Percentiles rank a stretch among this genome's conserved stretches.
These are phyloP conservation scores for Candida orba DNA, from an alignment of 805 yeast species.

Conservation along the genomic window DNA sequence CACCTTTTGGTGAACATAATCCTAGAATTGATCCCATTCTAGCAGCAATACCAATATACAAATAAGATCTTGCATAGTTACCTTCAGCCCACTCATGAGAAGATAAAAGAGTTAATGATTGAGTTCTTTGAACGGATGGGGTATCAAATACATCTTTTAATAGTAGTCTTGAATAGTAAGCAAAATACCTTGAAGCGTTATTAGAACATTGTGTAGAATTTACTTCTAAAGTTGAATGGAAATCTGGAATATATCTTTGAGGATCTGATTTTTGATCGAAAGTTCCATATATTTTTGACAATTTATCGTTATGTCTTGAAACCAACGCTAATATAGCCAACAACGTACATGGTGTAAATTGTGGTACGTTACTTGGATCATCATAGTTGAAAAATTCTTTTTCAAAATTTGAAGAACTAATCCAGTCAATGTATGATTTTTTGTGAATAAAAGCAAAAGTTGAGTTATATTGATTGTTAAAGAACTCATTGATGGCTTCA, in stretches of 20 bases:
- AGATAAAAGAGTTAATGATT: conserved; percentile 30
- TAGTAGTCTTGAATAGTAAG: conserved; percentile 30
- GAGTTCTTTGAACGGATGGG: conserved; percentile 32
- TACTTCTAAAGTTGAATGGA: background rate
- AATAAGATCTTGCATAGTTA: conserved; percentile 29
- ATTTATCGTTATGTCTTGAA: conserved; percentile 27
- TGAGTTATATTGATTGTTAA: conserved; percentile 8
- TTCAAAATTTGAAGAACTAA: conserved; percentile 6
- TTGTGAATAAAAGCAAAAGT: conserved; percentile 9
- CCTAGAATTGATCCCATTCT: conserved; percentile 33
- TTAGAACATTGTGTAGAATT: conserved; percentile 17
- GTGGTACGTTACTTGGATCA: conserved; percentile 11
- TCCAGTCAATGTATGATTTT: conserved; percentile 8
- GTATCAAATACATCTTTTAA: conserved; percentile 31
- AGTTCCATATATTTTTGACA: conserved; percentile 27
- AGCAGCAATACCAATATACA: conserved; percentile 35
- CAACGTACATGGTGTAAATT: conserved; percentile 15
- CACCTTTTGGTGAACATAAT: conserved; percentile 20
- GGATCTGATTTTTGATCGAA: conserved; percentile 27
- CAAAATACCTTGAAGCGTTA: conserved; percentile 32
- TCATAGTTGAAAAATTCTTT: conserved; percentile 12
- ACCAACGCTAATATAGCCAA: conserved; percentile 31
- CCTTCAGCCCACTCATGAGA: conserved; percentile 38
- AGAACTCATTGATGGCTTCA: conserved; percentile 5
- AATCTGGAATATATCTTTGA: conserved; percentile 22